Conservation (phyloP, 176 grass and related monocot species). For the Dactylis glomerata region DNA sequence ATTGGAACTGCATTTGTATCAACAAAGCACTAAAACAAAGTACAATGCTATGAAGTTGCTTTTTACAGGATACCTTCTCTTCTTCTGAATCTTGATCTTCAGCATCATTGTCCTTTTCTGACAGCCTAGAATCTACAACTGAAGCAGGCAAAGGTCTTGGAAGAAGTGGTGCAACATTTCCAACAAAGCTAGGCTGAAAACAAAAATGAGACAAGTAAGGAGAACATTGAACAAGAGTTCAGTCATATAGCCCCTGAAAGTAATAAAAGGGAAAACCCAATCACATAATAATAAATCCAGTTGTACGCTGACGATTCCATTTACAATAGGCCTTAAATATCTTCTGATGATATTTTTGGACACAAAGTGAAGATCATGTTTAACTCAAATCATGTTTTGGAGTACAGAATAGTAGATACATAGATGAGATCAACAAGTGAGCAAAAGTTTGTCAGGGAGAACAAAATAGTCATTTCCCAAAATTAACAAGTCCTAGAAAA, state of each 20-base stretch:
- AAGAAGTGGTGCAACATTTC: constrained; percentile 60
- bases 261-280: constrained; percentile 4
- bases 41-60: background rate
- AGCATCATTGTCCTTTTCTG: constrained; percentile 24
- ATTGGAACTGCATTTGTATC: background rate
- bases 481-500: background rate
- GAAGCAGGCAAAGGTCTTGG: constrained; percentile 81
- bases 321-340: constrained; percentile 16
- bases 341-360: background rate
- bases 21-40: constrained; percentile 5
- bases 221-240: background rate
- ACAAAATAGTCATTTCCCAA: background rate
- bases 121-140: constrained; percentile 55
- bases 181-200: constrained; percentile 63
- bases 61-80: constrained; percentile 49
- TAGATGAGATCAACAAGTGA: background rate
- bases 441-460: background rate
- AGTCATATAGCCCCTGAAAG: background rate
- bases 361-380: background rate
- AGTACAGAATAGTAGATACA: background rate
- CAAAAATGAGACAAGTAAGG: background rate
- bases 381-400: background rate
- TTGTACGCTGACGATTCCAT: background rate
- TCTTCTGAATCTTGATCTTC: constrained; percentile 28
- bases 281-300: background rate